Evolutionary conservation across 805 yeast species (phyloP).

Genomic region (Cyberlindnera bimundalis): DNA sequence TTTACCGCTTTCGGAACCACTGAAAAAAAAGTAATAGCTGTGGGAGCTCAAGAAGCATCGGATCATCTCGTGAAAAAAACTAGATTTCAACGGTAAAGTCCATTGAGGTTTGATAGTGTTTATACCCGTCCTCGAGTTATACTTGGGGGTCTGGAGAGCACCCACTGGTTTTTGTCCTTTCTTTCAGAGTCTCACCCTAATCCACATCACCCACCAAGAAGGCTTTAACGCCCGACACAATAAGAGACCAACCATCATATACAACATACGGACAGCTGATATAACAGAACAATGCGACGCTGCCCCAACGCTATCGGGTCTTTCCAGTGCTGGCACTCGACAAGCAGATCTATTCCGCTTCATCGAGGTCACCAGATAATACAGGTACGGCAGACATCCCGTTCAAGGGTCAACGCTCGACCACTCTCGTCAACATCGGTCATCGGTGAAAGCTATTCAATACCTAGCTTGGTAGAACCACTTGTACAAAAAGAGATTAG

Average conservation of each 20-base stretch:
- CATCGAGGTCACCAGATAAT: constrained; percentile 2
- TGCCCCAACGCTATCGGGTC: not conserved
- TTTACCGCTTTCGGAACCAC: constrained; percentile 5
- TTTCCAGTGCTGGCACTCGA: constrained; percentile 1
- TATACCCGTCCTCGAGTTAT: not conserved
- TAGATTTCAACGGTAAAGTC: too few relatives aligned
- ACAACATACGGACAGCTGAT: not conserved
- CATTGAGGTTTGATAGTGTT: too few relatives aligned
- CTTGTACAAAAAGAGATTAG: not conserved
- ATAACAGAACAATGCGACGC: constrained; percentile 7
- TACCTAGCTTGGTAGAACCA: not conserved
- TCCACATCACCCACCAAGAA: too few relatives aligned
- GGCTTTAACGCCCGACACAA: too few relatives aligned
- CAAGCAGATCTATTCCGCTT: not conserved
- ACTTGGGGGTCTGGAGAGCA: not conserved
- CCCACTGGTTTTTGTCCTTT: too few relatives aligned
- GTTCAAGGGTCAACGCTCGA: constrained; percentile 7
- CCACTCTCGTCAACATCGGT: constrained; percentile 9
- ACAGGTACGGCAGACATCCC: constrained; percentile 11
- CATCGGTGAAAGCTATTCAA: constrained; percentile 5
- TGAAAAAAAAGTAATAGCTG: constrained; percentile 3
- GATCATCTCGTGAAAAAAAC: constrained; percentile 1
- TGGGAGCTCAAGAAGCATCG: constrained; percentile 2
- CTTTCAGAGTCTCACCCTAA: too few relatives aligned
- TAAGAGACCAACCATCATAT: not conserved